These are phyloP conservation scores for Fusarium tricinctum DNA, from an alignment of 2,329 filamentous ascomycete species.

Conservation along the genomic window DNA sequence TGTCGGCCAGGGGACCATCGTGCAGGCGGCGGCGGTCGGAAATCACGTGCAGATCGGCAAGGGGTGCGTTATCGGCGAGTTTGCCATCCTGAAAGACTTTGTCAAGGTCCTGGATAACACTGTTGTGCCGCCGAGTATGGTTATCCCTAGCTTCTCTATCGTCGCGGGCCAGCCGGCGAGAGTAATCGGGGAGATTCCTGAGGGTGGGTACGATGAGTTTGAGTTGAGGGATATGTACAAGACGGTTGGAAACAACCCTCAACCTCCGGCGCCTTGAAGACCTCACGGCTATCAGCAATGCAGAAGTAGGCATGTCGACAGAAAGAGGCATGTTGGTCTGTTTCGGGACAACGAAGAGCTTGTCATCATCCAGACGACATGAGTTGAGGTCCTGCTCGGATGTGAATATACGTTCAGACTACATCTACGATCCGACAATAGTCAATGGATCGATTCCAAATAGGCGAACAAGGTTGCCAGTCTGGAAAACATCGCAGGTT, in stretches of 20 bases:
- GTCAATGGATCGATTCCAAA: neutral
- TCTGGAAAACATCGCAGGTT: neutral
- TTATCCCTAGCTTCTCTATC: slow-evolving; percentile 91
- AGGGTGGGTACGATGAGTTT: slow-evolving; percentile 76
- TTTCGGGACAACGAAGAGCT: no score
- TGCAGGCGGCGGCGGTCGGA: slow-evolving; percentile 87
- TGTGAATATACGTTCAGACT: neutral
- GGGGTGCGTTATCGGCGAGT: slow-evolving; percentile 82
- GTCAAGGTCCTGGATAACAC: slow-evolving; percentile 88
- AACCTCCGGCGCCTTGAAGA: slow-evolving; percentile 50
- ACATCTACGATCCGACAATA: neutral
- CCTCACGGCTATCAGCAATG: neutral
- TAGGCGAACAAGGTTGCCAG: neutral
- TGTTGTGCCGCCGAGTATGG: slow-evolving; percentile 88
- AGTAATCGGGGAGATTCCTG: slow-evolving; percentile 84
- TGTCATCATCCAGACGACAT: no score
- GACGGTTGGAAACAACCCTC: slow-evolving; percentile 71
- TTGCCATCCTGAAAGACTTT: slow-evolving; percentile 94
- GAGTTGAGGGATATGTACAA: slow-evolving; percentile 76
- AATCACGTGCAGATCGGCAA: slow-evolving; percentile 89
- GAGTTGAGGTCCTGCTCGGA: neutral
- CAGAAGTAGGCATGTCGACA: neutral
- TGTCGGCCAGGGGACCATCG: slow-evolving; percentile 79
- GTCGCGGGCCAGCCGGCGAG: slow-evolving; percentile 87
- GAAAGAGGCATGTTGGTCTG: neutral